Base-by-base conservation (phyloP, 2,329 filamentous ascomycete genomes). In the Arthrobotrys pseudoclavata region DNA sequence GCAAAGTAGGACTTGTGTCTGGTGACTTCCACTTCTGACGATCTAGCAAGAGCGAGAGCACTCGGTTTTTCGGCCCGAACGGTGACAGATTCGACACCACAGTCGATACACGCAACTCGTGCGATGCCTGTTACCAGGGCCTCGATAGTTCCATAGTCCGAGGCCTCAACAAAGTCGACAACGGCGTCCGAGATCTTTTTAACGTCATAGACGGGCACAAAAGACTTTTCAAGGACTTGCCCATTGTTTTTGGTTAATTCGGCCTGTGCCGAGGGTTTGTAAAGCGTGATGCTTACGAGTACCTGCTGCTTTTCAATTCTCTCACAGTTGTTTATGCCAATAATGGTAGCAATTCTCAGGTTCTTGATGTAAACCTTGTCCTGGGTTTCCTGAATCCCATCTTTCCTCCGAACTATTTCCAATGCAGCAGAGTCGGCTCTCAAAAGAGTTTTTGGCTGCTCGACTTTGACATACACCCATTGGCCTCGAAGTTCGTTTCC, bases 311-410 rank as follows among this genome's bases (percentile, higher is more conserved):
- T 86, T 81, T 87, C 85, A 18, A 86, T 80, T 20, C 86, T 83
- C 81, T 87, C 86, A 77, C 87, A 86, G 1, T 84, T 83, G 74
- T 87, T 87, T n/a, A 87, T 85, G 0, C 86, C 86, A 71, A 87
- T 83, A 31, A 87, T 85, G 1, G 80, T 81, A 7, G 80, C 80
- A 42, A 81, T 66, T 22, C 79, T 78, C 20, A 82, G 45, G 40
- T 81, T 78, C 55, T 79, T 80, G 50, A 82, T 77, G 31, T 79
- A 76, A 5, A 81, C 71, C 42, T 68, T 79, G 45, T 82, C 81
- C 31, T 80, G 80, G 3, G 62, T 71, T 68, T 80, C 79, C 13
- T 45, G 61, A 7, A 66, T 20, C 10, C 52, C 75, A 29, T 79
- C 79, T 37, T 79, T 79, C n/a, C 76, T 69, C 47, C 80, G 79